Percentiles rank a stretch among this genome's conserved stretches.
phyloP scores from a whole-genome alignment of 805 yeast genomes.

The Komagataella pastoris region DNA sequence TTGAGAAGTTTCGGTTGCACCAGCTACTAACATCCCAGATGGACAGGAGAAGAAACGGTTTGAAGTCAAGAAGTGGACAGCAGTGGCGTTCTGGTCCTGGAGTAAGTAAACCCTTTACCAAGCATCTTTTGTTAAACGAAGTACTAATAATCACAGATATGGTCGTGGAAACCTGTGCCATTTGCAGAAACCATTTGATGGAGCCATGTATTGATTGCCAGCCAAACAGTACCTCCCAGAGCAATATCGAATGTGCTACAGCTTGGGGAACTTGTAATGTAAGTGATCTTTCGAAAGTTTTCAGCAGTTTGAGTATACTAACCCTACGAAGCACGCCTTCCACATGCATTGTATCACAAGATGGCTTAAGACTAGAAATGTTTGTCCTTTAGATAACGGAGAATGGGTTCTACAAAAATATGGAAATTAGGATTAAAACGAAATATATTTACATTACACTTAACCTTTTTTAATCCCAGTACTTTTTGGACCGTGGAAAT shows the following conservation, averaged over 20 bases:
- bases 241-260: conserved; percentile 72
- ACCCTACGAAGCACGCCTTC: conserved; percentile 59
- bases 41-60: conserved; percentile 51
- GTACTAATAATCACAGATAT: conserved; percentile 29
- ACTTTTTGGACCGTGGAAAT: conserved; percentile 13
- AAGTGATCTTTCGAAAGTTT: not conserved
- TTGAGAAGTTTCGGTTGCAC: not conserved
- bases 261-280: conserved; percentile 91
- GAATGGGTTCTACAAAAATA: conserved; percentile 47
- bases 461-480: not conserved
- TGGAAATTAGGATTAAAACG: conserved; percentile 1
- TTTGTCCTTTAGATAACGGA: conserved; percentile 91
- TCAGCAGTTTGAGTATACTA: not conserved
- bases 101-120: conserved; percentile 27
- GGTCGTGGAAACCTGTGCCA: conserved; percentile 92
- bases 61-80: conserved; percentile 96
- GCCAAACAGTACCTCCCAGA: conserved; percentile 54
- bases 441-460: not conserved
- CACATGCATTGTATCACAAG: conserved; percentile 93
- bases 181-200: conserved; percentile 96
- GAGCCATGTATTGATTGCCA: conserved; percentile 97
- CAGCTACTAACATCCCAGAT: conserved; percentile 1
- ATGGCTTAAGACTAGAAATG: conserved; percentile 91
- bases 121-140: not conserved
- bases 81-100: conserved; percentile 99